These are phyloP conservation scores for Cryomyces minteri DNA, from an alignment of 495 filamentous ascomycete genomes.

Conservation along the genomic window DNA sequence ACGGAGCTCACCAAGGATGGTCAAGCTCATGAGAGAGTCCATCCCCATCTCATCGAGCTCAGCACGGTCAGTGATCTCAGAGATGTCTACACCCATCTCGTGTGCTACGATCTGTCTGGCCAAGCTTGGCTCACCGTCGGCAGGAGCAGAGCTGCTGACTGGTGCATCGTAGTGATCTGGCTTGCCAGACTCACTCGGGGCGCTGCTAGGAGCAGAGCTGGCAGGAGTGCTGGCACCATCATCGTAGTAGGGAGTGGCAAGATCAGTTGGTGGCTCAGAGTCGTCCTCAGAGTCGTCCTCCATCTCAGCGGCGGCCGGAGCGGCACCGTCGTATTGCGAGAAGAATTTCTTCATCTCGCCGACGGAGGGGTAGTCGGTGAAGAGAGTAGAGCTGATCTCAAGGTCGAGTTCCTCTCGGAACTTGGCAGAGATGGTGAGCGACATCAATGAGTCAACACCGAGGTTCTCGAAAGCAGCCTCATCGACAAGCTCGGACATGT, in stretches of 20 bases:
- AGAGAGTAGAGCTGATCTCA: constrained; percentile 24
- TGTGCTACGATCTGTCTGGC: constrained; percentile 23
- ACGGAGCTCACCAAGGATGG: constrained; percentile 24
- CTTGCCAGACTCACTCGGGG: constrained; percentile 19
- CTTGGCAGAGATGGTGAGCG: constrained; percentile 24
- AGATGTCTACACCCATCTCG: constrained; percentile 26
- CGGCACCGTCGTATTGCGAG: constrained; percentile 20
- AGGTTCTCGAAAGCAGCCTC: constrained; percentile 26
- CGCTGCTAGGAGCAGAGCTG: constrained; percentile 19
- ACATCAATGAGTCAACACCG: constrained; percentile 25
- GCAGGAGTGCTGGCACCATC: constrained; percentile 17
- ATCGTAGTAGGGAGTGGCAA: constrained; percentile 18
- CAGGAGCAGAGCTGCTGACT: constrained; percentile 2
- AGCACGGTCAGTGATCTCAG: constrained; percentile 22
- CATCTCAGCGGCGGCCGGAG: constrained; percentile 12
- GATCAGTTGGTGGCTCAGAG: constrained; percentile 9
- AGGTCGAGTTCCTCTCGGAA: constrained; percentile 26
- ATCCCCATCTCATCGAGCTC: constrained; percentile 26
- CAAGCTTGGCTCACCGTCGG: constrained; percentile 16
- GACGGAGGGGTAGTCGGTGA: constrained; percentile 24
- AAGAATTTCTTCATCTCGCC: constrained; percentile 28
- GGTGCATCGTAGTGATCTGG: not conserved
- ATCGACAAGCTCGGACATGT: constrained; percentile 23
- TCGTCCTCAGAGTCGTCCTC: constrained; percentile 18
- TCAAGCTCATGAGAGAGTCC: constrained; percentile 28